phyloP scores from a whole-genome alignment of 441 rosid genomes.

The Syzygium syzygioides region DNA sequence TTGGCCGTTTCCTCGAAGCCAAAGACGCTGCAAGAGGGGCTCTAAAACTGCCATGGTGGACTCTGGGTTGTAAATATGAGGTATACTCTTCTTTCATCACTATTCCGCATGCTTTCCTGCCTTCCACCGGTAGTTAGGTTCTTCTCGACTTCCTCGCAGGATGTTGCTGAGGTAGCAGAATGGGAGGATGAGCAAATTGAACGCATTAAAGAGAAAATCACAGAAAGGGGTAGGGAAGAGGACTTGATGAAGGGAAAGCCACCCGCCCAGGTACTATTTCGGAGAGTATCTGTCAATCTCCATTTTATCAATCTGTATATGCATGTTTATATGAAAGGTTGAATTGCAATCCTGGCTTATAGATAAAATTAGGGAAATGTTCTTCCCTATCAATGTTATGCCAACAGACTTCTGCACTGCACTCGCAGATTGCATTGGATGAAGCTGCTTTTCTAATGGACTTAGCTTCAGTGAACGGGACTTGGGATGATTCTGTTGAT shows the following conservation, averaged over 20 bases:
- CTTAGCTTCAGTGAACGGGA: constrained; percentile 79
- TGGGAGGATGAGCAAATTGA: constrained; percentile 78
- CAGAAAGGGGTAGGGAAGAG: constrained; percentile 53
- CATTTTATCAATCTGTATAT: neutral
- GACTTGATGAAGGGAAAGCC: constrained; percentile 74
- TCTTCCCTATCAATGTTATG: neutral
- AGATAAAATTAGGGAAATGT: neutral
- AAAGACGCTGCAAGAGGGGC: constrained; percentile 95
- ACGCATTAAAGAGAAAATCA: constrained; percentile 52
- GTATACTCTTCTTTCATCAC: constrained; percentile 24
- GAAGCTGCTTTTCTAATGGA: constrained; percentile 82
- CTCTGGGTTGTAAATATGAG: constrained; percentile 75
- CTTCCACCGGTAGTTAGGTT: neutral
- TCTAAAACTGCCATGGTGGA: constrained; percentile 92
- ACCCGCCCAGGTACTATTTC: constrained; percentile 43
- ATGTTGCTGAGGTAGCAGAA: constrained; percentile 68
- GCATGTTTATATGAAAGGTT: neutral
- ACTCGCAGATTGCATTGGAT: constrained; percentile 59
- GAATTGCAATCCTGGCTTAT: neutral
- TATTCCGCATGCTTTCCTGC: neutral
- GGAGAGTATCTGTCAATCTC: neutral
- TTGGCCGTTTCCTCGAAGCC: constrained; percentile 67
- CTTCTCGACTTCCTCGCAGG: constrained; percentile 29
- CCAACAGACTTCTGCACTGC: neutral
- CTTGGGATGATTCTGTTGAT: constrained; percentile 58